A percentile compares a stretch with the other conserved stretches of the same genome.
Evolutionary conservation across 2,329 filamentous ascomycete species (phyloP).

Genomic region (Raffaelea arxii): DNA sequence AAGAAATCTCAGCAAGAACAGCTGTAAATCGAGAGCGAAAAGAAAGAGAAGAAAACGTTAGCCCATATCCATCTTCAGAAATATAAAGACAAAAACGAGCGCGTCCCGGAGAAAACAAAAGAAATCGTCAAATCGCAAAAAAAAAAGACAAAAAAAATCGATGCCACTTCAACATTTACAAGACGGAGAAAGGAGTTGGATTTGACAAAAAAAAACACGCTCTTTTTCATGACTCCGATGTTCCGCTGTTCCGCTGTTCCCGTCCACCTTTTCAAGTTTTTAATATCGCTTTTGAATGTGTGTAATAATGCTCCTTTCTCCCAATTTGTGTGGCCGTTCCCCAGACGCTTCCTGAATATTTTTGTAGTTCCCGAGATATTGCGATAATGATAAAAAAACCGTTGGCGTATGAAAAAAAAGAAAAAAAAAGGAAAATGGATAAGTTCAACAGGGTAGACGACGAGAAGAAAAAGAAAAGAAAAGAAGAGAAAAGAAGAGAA

Average conservation of each 20-base stretch:
- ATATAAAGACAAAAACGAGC: background rate
- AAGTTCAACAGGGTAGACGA: background rate
- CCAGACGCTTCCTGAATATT: too few relatives aligned
- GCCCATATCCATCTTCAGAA: slow-evolving; percentile 10
- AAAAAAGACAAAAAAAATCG: slow-evolving; percentile 7
- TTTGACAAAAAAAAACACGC: slow-evolving; percentile 8
- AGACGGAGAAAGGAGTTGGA: slow-evolving; percentile 9
- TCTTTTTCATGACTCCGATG: slow-evolving; percentile 4
- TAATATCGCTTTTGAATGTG: too few relatives aligned
- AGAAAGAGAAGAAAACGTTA: slow-evolving; percentile 19
- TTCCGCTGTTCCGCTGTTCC: slow-evolving; percentile 1
- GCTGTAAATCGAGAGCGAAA: slow-evolving; percentile 32
- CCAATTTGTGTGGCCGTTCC: too few relatives aligned
- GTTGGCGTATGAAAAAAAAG: slow-evolving; percentile 5
- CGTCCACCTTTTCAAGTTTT: slow-evolving; percentile 14
- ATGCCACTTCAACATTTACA: too few relatives aligned
- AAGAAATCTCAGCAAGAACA: slow-evolving; percentile 35
- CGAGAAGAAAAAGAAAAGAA: background rate
- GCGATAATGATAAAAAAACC: background rate
- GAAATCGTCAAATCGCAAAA: slow-evolving; percentile 3
- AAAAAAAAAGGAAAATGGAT: slow-evolving; percentile 8
- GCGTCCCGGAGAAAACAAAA: background rate
- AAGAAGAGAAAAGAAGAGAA: background rate
- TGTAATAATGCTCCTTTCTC: slow-evolving; percentile 8
- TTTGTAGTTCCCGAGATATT: slow-evolving; percentile 5